phyloP scores from a whole-genome alignment of 2,329 filamentous ascomycete genomes.

The Podosphaera aphanis region DNA sequence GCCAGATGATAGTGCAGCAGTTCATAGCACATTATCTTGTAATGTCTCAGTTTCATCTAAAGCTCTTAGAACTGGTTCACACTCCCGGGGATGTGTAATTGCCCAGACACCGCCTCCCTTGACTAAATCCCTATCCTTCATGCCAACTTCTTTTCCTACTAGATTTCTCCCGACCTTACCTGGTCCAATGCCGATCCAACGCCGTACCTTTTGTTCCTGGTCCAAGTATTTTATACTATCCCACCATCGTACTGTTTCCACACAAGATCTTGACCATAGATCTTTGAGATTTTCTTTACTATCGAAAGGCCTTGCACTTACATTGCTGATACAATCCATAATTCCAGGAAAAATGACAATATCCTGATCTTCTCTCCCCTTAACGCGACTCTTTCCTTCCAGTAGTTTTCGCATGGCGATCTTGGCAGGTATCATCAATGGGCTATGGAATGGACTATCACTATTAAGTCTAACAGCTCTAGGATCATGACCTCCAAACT shows the following conservation, averaged over 20 bases:
- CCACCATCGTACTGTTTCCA: constrained; percentile 92
- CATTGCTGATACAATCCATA: constrained; percentile 67
- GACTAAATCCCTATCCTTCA: constrained; percentile 50
- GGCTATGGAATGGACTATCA: constrained; percentile 76
- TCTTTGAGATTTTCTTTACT: constrained; percentile 56
- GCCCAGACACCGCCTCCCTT: constrained; percentile 89
- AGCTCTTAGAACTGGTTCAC: constrained; percentile 42
- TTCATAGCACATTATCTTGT: constrained; percentile 10
- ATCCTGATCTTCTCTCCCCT: constrained; percentile 31
- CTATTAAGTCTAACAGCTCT: constrained; percentile 67
- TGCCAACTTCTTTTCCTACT: constrained; percentile 85
- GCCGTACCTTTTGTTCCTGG: constrained; percentile 53
- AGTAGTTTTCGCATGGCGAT: constrained; percentile 48
- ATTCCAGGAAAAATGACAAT: constrained; percentile 52
- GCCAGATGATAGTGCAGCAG: neutral
- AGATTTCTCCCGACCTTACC: constrained; percentile 85
- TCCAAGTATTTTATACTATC: constrained; percentile 79
- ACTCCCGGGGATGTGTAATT: constrained; percentile 56
- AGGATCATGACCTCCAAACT: constrained; percentile 81
- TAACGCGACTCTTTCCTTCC: constrained; percentile 29
- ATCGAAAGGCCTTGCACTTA: constrained; percentile 55
- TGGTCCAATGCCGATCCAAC: constrained; percentile 82
- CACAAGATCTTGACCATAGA: constrained; percentile 53
- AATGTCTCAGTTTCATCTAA: constrained; percentile 36
- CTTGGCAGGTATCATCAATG: constrained; percentile 71